phyloP scores from a whole-genome alignment of 2,329 filamentous ascomycete species.

The Diplodia seriata region DNA sequence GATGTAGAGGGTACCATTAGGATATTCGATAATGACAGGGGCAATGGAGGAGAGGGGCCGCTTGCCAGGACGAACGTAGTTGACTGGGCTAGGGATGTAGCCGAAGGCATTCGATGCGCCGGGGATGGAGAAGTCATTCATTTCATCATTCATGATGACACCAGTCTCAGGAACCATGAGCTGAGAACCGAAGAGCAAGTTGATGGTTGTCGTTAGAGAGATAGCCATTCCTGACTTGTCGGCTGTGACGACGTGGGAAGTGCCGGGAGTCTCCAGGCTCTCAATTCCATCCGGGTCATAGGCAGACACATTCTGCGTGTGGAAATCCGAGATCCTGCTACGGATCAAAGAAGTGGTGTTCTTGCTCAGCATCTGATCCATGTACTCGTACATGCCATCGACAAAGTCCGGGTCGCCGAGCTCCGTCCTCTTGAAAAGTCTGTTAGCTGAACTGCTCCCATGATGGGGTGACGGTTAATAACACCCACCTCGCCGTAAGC shows the following conservation, averaged over 20 bases:
- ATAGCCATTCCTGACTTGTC: slow-evolving; percentile 78
- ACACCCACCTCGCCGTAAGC: slow-evolving; percentile 68
- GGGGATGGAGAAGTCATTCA: slow-evolving; percentile 83
- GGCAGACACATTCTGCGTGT: slow-evolving; percentile 72
- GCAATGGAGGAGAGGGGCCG: slow-evolving; percentile 83
- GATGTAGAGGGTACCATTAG: slow-evolving; percentile 70
- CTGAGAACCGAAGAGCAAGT: slow-evolving; percentile 81
- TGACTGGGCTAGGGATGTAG: slow-evolving; percentile 78
- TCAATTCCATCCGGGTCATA: slow-evolving; percentile 76
- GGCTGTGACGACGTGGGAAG: slow-evolving; percentile 74
- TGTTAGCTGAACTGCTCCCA: not conserved
- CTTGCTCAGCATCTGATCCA: slow-evolving; percentile 70
- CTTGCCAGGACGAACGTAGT: slow-evolving; percentile 83
- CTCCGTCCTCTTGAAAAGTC: slow-evolving; percentile 60
- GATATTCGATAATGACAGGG: slow-evolving; percentile 75
- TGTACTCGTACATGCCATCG: slow-evolving; percentile 65
- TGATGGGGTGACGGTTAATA: not conserved
- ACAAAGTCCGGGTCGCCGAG: slow-evolving; percentile 85
- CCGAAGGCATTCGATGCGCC: slow-evolving; percentile 80
- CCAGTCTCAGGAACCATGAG: slow-evolving; percentile 83
- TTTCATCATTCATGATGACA: slow-evolving; percentile 70
- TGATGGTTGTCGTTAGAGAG: slow-evolving; percentile 85
- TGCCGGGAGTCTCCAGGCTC: slow-evolving; percentile 73
- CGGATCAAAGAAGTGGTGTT: slow-evolving; percentile 66
- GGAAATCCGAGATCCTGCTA: slow-evolving; percentile 71